A percentile compares a stretch with the other conserved stretches of the same genome.
Conservation (phyloP, 306 rosid genomes). For the Corylus americana region DNA sequence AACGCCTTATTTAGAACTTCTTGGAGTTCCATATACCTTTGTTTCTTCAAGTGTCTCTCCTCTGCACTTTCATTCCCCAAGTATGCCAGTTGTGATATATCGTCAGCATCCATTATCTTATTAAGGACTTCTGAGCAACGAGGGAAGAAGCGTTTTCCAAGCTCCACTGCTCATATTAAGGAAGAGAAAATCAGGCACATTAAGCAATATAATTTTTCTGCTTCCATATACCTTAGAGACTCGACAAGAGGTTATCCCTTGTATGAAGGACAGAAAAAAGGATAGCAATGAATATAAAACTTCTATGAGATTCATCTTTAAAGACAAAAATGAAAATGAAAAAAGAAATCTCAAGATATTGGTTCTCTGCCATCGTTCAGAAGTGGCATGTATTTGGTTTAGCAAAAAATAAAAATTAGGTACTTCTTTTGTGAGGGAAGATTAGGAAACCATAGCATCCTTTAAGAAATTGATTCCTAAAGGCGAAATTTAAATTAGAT, state of each 20-base stretch:
- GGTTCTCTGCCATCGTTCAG: not conserved
- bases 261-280: not conserved
- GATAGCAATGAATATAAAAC: not conserved
- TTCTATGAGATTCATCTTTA: not conserved
- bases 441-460: not conserved
- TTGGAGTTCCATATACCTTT: slow-evolving; percentile 59
- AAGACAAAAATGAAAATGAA: not conserved
- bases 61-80: slow-evolving; percentile 49
- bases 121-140: slow-evolving; percentile 69
- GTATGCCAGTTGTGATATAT: slow-evolving; percentile 54
- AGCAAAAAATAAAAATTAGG: not conserved
- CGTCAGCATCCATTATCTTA: slow-evolving; percentile 72
- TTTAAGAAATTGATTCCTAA: not conserved
- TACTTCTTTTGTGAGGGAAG: not conserved
- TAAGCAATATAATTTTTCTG: not conserved
- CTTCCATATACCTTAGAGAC: slow-evolving; percentile 1
- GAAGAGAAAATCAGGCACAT: not conserved
- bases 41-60: slow-evolving; percentile 41
- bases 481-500: not conserved
- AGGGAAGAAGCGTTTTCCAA: slow-evolving; percentile 75
- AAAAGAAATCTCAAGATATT: not conserved
- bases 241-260: not conserved
- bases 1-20: slow-evolving; percentile 56
- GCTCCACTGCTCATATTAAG: slow-evolving; percentile 52
- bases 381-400: not conserved